Conservation (phyloP, 305 asterid genomes). For the Fraxinus platypoda region DNA sequence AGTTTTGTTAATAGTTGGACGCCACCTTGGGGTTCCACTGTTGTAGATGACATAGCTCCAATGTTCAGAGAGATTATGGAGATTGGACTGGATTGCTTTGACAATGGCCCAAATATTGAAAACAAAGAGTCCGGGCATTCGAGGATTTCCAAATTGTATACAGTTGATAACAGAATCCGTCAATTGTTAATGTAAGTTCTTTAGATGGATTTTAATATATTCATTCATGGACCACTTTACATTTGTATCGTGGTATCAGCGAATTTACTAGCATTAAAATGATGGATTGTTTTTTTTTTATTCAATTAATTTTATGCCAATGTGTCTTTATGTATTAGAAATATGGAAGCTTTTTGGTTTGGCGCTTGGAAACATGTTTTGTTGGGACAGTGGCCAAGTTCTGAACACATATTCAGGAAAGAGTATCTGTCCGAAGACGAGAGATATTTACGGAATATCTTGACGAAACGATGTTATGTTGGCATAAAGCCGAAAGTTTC, state of each 20-base stretch:
- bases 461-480: conserved; percentile 44
- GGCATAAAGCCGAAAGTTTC: conserved; percentile 38
- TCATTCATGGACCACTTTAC: not conserved
- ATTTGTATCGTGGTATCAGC: not conserved
- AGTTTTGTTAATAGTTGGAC: conserved; percentile 58
- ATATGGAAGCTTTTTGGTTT: conserved; percentile 71
- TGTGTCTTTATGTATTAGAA: conserved; percentile 37
- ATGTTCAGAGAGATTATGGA: conserved; percentile 65
- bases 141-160: conserved; percentile 78
- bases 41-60: conserved; percentile 78
- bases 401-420: conserved; percentile 38
- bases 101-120: conserved; percentile 44
- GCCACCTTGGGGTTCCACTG: conserved; percentile 76
- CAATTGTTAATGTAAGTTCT: conserved; percentile 68
- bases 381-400: conserved; percentile 66
- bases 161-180: conserved; percentile 60
- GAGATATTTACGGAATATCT: conserved; percentile 48
- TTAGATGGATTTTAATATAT: conserved; percentile 8
- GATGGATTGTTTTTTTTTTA: not conserved
- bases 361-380: conserved; percentile 78
- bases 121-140: conserved; percentile 38
- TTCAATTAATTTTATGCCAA: conserved; percentile 2
- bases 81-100: conserved; percentile 54
- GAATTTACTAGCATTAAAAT: not conserved
- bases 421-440: conserved; percentile 55